These are phyloP conservation scores for Tricholoma furcatifolium DNA, from an alignment of 768 basidiomycete species.

Conservation along the genomic window DNA sequence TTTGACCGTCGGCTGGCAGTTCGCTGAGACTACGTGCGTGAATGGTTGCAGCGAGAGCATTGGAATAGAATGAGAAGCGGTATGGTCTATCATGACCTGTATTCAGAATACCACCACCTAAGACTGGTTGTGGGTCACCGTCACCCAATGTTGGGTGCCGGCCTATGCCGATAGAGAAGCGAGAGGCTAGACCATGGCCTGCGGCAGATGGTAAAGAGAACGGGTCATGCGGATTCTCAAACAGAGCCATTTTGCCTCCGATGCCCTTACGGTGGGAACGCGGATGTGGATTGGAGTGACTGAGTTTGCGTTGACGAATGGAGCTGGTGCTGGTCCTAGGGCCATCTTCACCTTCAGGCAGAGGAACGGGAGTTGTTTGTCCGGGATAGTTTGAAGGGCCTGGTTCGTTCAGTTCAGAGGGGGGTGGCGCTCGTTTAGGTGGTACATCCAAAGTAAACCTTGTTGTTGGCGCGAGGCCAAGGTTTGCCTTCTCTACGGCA, in stretches of 20 bases:
- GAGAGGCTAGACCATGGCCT: constrained; percentile 6
- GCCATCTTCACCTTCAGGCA: constrained; percentile 6
- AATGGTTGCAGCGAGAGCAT: constrained; percentile 87
- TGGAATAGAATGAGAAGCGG: constrained; percentile 98
- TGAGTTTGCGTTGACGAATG: constrained; percentile 79
- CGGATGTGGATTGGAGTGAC: constrained; percentile 74
- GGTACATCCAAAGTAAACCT: constrained; percentile 35
- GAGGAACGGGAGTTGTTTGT: background rate
- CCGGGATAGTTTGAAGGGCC: constrained; percentile 11
- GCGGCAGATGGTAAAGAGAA: constrained; percentile 28
- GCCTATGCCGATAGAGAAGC: constrained; percentile 23
- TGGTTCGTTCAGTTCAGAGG: constrained; percentile 7
- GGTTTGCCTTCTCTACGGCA: constrained; percentile 57
- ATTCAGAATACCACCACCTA: constrained; percentile 33
- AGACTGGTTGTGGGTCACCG: background rate
- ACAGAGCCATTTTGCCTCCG: constrained; percentile 87
- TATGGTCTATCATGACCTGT: constrained; percentile 86
- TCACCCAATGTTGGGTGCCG: constrained; percentile 16
- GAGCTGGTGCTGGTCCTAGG: constrained; percentile 6
- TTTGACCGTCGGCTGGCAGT: constrained; percentile 90
- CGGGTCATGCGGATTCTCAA: constrained; percentile 62
- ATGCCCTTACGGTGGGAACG: constrained; percentile 56
- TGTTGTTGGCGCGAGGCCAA: constrained; percentile 56
- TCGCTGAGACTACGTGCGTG: constrained; percentile 92
- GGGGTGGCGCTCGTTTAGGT: background rate